These are phyloP conservation scores for Bombardia bombarda DNA, from an alignment of 495 filamentous ascomycete genomes.

Conservation along the genomic window DNA sequence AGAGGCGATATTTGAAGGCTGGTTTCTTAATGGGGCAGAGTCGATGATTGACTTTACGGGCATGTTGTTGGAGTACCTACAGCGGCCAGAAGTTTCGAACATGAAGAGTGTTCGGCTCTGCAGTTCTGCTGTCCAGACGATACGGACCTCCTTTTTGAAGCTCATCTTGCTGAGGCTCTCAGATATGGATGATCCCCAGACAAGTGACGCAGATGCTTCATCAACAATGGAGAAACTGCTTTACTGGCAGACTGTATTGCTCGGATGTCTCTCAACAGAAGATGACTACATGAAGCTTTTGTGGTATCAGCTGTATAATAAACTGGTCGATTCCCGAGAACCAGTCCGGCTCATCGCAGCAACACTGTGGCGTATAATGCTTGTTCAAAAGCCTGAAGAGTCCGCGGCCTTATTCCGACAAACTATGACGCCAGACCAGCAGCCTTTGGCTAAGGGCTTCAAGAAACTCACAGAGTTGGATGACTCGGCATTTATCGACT, in stretches of 20 bases:
- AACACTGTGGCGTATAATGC: conserved; percentile 78
- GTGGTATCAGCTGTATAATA: conserved; percentile 84
- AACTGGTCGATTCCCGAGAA: conserved; percentile 56
- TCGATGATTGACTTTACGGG: conserved; percentile 82
- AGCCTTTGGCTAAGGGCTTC: conserved; percentile 67
- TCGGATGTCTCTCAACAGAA: conserved; percentile 67
- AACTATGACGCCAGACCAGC: conserved; percentile 58
- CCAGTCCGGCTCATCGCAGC: conserved; percentile 69
- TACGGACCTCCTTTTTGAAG: conserved; percentile 66
- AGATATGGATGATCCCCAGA: conserved; percentile 61
- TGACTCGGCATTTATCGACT: conserved; percentile 73
- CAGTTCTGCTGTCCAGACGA: conserved; percentile 64
- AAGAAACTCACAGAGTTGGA: conserved; percentile 79
- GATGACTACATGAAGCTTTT: conserved; percentile 70
- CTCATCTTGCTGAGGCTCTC: conserved; percentile 74
- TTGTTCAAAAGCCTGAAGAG: conserved; percentile 90
- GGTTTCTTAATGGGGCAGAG: conserved; percentile 83
- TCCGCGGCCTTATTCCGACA: conserved; percentile 62
- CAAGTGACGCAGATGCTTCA: conserved; percentile 48
- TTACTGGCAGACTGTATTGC: conserved; percentile 90
- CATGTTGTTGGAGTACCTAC: conserved; percentile 74
- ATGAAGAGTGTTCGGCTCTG: conserved; percentile 86
- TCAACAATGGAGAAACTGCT: conserved; percentile 71
- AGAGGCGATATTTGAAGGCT: conserved; percentile 90
- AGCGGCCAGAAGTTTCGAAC: conserved; percentile 70